Evolutionary conservation across 2,329 filamentous ascomycete genomes (phyloP).

Genomic region (Aureobasidium sp.): DNA sequence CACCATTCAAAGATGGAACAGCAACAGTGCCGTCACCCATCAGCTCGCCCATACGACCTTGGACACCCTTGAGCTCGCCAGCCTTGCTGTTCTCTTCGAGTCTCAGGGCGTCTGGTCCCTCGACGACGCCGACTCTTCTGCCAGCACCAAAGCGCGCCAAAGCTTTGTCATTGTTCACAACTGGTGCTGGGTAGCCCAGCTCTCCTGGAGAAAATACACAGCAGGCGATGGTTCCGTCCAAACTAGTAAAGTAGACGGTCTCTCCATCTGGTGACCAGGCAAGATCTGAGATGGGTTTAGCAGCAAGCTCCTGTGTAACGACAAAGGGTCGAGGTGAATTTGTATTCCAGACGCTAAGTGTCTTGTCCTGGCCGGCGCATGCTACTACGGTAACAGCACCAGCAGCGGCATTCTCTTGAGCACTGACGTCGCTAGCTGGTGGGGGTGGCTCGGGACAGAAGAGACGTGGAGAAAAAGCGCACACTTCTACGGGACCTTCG

Average conservation of each 20-base stretch:
- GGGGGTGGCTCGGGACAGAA: slow-evolving; percentile 65
- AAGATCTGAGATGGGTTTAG: slow-evolving; percentile 89
- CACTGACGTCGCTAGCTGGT: slow-evolving; percentile 42
- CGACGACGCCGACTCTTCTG: slow-evolving; percentile 81
- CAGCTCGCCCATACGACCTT: slow-evolving; percentile 94
- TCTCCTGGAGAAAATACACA: slow-evolving; percentile 80
- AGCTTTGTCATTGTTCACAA: slow-evolving; percentile 86
- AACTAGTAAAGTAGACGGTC: slow-evolving; percentile 74
- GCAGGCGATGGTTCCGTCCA: slow-evolving; percentile 82
- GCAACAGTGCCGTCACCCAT: slow-evolving; percentile 74
- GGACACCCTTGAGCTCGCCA: slow-evolving; percentile 79
- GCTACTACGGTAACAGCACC: slow-evolving; percentile 83
- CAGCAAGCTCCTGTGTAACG: slow-evolving; percentile 79
- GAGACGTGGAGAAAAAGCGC: slow-evolving; percentile 88
- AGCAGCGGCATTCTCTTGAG: slow-evolving; percentile 32
- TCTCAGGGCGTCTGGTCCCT: slow-evolving; percentile 81
- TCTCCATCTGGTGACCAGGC: slow-evolving; percentile 91
- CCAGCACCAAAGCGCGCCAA: slow-evolving; percentile 88
- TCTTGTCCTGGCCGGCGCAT: slow-evolving; percentile 94
- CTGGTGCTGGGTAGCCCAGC: slow-evolving; percentile 76
- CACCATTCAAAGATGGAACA: slow-evolving; percentile 37
- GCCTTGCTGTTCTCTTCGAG: slow-evolving; percentile 89
- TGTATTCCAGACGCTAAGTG: slow-evolving; percentile 94
- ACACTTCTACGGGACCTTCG: slow-evolving; percentile 94
- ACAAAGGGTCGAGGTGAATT: slow-evolving; percentile 87